phyloP scores from a whole-genome alignment of 331 rosid genomes.

The Rosa hybrid region DNA sequence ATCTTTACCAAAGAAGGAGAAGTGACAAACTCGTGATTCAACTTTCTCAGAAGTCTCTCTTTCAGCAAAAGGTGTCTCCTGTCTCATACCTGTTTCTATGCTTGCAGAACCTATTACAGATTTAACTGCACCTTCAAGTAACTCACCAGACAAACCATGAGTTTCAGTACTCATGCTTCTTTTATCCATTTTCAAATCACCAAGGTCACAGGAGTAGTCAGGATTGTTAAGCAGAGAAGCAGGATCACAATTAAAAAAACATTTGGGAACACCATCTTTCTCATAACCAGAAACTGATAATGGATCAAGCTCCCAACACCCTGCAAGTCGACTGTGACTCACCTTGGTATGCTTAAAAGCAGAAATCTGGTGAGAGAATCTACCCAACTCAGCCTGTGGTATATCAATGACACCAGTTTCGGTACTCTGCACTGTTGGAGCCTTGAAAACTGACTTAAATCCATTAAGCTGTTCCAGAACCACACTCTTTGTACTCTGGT shows the following conservation, averaged over 20 bases:
- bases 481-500: conserved; percentile 33
- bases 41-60: conserved; percentile 25
- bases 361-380: conserved; percentile 67
- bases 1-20: not conserved
- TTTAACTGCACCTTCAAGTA: not conserved
- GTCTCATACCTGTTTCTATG: not conserved
- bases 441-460: conserved; percentile 41
- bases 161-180: conserved; percentile 8
- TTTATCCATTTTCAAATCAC: conserved; percentile 15
- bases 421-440: conserved; percentile 55
- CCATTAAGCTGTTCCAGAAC: conserved; percentile 31
- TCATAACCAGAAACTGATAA: conserved; percentile 46
- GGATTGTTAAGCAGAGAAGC: conserved; percentile 37
- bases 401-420: conserved; percentile 41
- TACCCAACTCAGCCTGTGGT: conserved; percentile 30
- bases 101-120: conserved; percentile 5
- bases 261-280: conserved; percentile 42
- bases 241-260: conserved; percentile 49
- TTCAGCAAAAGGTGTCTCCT: conserved; percentile 11
- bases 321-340: conserved; percentile 34
- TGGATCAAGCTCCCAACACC: conserved; percentile 75
- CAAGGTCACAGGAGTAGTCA: conserved; percentile 2
- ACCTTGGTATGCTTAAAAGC: conserved; percentile 47
- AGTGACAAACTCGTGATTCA: not conserved
- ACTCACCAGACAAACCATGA: conserved; percentile 11